These are phyloP conservation scores for Pisolithus microcarpus DNA, from an alignment of 768 basidiomycete species.

Conservation along the genomic window DNA sequence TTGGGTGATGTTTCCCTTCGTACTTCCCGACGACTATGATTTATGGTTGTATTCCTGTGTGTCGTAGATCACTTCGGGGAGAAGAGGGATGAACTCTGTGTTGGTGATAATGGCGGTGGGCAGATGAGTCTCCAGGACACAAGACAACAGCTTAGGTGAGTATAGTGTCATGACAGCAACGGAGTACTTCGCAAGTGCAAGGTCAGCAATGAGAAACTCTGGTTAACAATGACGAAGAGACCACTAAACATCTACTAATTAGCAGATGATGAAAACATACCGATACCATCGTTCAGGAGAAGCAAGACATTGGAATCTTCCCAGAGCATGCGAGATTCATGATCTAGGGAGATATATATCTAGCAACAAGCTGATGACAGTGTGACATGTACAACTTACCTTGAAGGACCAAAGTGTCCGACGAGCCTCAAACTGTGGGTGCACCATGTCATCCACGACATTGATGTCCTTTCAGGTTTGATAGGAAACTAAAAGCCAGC, in stretches of 20 bases:
- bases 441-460: slow-evolving; percentile 59
- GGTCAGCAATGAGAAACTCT: slow-evolving; percentile 77
- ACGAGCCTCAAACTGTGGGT: slow-evolving; percentile 54
- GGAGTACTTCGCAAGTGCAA: slow-evolving; percentile 67
- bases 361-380: background rate
- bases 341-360: slow-evolving; percentile 38
- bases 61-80: slow-evolving; percentile 70
- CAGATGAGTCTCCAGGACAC: slow-evolving; percentile 55
- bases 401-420: slow-evolving; percentile 77
- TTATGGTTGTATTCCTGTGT: slow-evolving; percentile 42
- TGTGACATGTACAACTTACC: slow-evolving; percentile 30
- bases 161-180: slow-evolving; percentile 62
- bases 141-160: slow-evolving; percentile 53
- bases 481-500: slow-evolving; percentile 53
- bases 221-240: background rate
- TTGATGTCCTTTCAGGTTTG: slow-evolving; percentile 67
- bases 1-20: slow-evolving; percentile 37
- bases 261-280: slow-evolving; percentile 31
- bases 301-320: slow-evolving; percentile 64
- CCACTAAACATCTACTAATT: background rate
- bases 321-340: slow-evolving; percentile 58
- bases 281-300: slow-evolving; percentile 71
- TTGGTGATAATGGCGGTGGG: slow-evolving; percentile 70
- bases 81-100: slow-evolving; percentile 54
- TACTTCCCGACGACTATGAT: slow-evolving; percentile 71